Conservation (phyloP, 495 filamentous ascomycete species). For the Lasiosphaeria miniovina region DNA sequence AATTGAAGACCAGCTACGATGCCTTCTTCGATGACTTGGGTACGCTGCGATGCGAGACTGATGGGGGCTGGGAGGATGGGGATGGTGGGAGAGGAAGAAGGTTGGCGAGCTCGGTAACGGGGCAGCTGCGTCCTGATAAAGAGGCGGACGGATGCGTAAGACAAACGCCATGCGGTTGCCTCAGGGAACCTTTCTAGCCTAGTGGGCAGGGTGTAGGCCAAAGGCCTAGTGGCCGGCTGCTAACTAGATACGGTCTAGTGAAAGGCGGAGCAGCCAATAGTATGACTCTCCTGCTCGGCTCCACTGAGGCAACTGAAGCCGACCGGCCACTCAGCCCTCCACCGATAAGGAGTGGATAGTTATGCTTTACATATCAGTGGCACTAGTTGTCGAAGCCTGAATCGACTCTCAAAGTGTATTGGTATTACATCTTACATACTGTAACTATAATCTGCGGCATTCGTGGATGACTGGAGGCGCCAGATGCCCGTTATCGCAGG, state of each 20-base stretch:
- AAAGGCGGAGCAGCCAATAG: constrained; percentile 31
- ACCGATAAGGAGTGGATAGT: too few relatives aligned
- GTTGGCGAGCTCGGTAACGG: constrained; percentile 29
- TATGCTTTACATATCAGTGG: too few relatives aligned
- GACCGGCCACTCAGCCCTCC: not conserved
- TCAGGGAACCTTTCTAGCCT: constrained; percentile 20
- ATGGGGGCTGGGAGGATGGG: constrained; percentile 39
- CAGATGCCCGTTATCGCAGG: too few relatives aligned
- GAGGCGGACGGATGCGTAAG: constrained; percentile 29
- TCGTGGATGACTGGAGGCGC: too few relatives aligned
- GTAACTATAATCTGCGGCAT: too few relatives aligned
- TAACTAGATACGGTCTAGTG: constrained; percentile 17
- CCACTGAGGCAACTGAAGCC: constrained; percentile 19
- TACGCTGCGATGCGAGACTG: constrained; percentile 35
- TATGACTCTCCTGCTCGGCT: constrained; percentile 2
- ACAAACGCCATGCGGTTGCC: constrained; percentile 23
- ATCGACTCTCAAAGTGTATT: too few relatives aligned
- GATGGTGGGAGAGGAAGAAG: constrained; percentile 30
- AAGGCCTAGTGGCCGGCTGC: constrained; percentile 18
- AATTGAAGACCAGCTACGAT: constrained; percentile 26
- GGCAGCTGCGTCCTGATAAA: constrained; percentile 36
- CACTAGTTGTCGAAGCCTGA: too few relatives aligned
- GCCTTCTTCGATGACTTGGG: constrained; percentile 23
- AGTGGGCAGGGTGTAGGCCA: constrained; percentile 14
- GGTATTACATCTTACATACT: too few relatives aligned